Evolutionary conservation across 1,139 yeast genomes (phyloP).

Genomic region (Maudiozyma humilis): DNA sequence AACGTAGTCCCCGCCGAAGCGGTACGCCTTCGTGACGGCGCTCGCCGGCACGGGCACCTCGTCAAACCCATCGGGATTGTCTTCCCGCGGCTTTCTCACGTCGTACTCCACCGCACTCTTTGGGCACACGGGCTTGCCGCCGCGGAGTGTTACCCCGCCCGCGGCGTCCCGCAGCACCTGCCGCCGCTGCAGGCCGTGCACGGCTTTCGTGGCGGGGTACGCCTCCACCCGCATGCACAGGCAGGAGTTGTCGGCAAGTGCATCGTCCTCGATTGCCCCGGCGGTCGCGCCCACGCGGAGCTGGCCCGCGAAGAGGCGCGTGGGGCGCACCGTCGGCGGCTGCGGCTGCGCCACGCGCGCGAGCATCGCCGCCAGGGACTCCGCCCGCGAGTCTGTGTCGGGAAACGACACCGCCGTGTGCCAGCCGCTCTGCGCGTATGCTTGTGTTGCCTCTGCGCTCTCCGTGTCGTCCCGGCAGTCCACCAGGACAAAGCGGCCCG

Average conservation of each 20-base stretch:
- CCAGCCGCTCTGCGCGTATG: conserved; percentile 23
- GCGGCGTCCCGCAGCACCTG: conserved; percentile 22
- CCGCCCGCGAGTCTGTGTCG: no score
- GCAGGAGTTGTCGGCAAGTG: conserved; percentile 25
- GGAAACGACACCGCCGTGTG: conserved; percentile 21
- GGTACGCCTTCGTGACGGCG: conserved; percentile 44
- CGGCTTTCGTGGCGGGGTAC: conserved; percentile 53
- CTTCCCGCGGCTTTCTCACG: no score
- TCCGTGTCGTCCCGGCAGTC: conserved; percentile 15
- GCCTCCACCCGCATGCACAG: conserved; percentile 49
- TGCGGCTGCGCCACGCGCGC: conserved; percentile 16
- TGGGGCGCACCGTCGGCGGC: conserved; percentile 31
- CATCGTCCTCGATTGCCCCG: conserved; percentile 9
- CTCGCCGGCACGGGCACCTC: conserved; percentile 28
- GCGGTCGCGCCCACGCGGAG: conserved; percentile 36
- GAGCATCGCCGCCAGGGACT: conserved; percentile 8
- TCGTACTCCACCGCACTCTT: conserved; percentile 28
- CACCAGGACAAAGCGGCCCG: conserved; percentile 17
- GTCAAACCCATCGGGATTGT: conserved; percentile 7
- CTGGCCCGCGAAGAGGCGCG: conserved; percentile 34
- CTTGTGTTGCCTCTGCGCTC: conserved; percentile 1
- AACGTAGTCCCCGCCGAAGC: conserved; percentile 59
- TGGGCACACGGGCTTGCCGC: conserved; percentile 22
- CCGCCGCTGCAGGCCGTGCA: conserved; percentile 35
- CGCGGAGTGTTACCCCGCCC: conserved; percentile 14